Base-by-base conservation (phyloP, 2,329 filamentous ascomycete species). In the Beauveria sp. region DNA sequence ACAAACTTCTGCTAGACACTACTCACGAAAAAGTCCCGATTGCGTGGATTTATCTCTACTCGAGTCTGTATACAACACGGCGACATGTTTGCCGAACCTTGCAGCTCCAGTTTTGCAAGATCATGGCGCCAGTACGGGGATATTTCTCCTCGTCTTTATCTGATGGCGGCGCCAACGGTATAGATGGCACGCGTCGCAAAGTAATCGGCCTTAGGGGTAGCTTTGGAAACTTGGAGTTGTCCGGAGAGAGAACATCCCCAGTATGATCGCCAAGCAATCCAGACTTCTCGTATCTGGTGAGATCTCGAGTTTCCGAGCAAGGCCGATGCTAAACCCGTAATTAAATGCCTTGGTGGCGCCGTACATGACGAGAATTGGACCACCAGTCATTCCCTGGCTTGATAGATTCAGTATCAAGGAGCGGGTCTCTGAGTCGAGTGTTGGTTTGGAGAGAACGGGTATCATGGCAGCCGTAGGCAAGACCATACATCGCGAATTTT, bases 301-400 rank as follows among this genome's bases (percentile, higher is more conserved):
- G 10, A 10, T 26, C 14, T 30, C 48, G 5, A 52, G 65, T 60
- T 74, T 70, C 20, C 70, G 63, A 7, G 68, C 65, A 5, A 74
- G 62, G 1, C 63, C 68, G 9, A 56, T 63, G 53, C 66, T 70
- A n/a, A 72, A 67, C 12, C 64, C 63, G 28, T 65, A 65, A 62
- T 70, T 68, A 56, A 73, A 72, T 3, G 66, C 70, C 66, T 72
- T 73, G 37, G 68, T 69, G 37, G 66, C 69, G 34, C 66, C 64
- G 62, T 73, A 73, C 61, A 71, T 65, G 20, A 66, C 66, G 48
- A 71, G 63, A 40, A 66, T 70, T 24, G 72, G 72, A 30, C 69
- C 22, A 16, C 70, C 69, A 41, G 68, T 51, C 26, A 52, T 54
- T 26, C 65, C 65, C 12, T 40, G 66, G 7, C 70, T 71, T 62